Conservation (phyloP, 2,329 filamentous ascomycete species). For the Neophaeococcomyces aloes region DNA sequence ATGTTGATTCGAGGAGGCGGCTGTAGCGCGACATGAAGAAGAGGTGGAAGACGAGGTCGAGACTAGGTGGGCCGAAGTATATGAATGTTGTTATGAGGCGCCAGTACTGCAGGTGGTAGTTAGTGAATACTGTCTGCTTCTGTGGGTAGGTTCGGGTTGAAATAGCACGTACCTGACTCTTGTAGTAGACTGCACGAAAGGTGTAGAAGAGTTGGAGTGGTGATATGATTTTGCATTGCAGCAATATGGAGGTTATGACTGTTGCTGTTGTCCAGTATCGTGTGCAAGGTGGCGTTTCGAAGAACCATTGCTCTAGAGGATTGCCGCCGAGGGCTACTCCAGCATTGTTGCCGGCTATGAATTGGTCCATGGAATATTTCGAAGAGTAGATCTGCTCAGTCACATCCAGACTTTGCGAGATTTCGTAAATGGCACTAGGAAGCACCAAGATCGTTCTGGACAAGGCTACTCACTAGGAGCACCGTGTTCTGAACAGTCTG, state of each 20-base stretch:
- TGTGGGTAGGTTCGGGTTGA: background rate
- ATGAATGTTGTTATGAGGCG: slow-evolving; percentile 90
- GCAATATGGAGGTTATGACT: slow-evolving; percentile 72
- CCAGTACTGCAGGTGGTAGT: slow-evolving; percentile 63
- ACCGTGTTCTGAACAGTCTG: too few species aligned
- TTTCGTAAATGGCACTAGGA: too few species aligned
- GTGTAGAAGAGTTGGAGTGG: slow-evolving; percentile 97
- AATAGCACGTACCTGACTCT: slow-evolving; percentile 61
- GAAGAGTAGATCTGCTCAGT: too few species aligned
- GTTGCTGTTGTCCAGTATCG: slow-evolving; percentile 95
- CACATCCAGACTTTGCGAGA: too few species aligned
- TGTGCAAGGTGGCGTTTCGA: slow-evolving; percentile 94
- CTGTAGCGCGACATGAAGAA: slow-evolving; percentile 98
- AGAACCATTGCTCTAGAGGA: slow-evolving; percentile 95
- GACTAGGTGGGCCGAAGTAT: slow-evolving; percentile 88
- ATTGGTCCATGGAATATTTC: slow-evolving; percentile 12
- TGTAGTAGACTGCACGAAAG: slow-evolving; percentile 79
- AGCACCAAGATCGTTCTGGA: too few species aligned
- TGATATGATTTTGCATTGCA: slow-evolving; percentile 85
- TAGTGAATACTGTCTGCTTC: background rate
- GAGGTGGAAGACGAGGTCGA: slow-evolving; percentile 93
- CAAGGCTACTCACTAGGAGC: too few species aligned
- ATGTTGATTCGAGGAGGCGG: slow-evolving; percentile 85
- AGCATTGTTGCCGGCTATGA: slow-evolving; percentile 15
- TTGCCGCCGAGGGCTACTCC: slow-evolving; percentile 32